Evolutionary conservation across 2,329 filamentous ascomycete species (phyloP).

Genomic region (Zasmidium angulare): DNA sequence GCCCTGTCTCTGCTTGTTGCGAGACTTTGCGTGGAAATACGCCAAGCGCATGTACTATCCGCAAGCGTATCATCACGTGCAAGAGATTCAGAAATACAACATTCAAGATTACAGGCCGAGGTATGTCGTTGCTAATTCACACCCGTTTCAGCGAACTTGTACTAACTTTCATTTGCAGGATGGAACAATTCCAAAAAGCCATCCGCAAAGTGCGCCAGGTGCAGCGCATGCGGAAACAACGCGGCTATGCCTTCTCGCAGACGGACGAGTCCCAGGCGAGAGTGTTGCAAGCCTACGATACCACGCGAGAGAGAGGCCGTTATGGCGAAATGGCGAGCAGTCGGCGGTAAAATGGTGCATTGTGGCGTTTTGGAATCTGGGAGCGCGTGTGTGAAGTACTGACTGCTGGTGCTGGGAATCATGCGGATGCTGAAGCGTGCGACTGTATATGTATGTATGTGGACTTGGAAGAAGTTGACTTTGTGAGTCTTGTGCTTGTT

Average conservation of each 20-base stretch:
- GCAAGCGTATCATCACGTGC: constrained; percentile 94
- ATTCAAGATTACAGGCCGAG: constrained; percentile 97
- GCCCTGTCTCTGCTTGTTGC: constrained; percentile 75
- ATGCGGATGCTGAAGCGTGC: background rate
- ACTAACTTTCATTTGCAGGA: constrained; percentile 54
- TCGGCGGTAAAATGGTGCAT: background rate
- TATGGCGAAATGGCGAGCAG: constrained; percentile 89
- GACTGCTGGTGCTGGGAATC: background rate
- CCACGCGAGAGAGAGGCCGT: constrained; percentile 82
- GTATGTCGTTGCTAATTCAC: constrained; percentile 52
- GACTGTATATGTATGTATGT: background rate
- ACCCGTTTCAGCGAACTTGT: background rate
- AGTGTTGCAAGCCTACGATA: constrained; percentile 96
- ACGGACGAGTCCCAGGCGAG: constrained; percentile 95
- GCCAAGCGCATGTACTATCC: constrained; percentile 95
- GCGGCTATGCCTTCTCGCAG: constrained; percentile 96
- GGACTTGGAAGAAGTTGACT: background rate
- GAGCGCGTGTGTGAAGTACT: no score
- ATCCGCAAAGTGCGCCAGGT: constrained; percentile 98
- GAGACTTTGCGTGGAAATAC: constrained; percentile 97
- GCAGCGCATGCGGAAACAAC: constrained; percentile 98
- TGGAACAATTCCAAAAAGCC: constrained; percentile 99
- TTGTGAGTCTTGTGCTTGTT: no score
- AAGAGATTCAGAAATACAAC: constrained; percentile 99
- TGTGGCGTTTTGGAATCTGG: background rate